A percentile compares a stretch with the other conserved stretches of the same genome.
These are phyloP conservation scores for Mucor sp. DNA, from an alignment of 371 early-diverging fungal species.

Conservation along the genomic window DNA sequence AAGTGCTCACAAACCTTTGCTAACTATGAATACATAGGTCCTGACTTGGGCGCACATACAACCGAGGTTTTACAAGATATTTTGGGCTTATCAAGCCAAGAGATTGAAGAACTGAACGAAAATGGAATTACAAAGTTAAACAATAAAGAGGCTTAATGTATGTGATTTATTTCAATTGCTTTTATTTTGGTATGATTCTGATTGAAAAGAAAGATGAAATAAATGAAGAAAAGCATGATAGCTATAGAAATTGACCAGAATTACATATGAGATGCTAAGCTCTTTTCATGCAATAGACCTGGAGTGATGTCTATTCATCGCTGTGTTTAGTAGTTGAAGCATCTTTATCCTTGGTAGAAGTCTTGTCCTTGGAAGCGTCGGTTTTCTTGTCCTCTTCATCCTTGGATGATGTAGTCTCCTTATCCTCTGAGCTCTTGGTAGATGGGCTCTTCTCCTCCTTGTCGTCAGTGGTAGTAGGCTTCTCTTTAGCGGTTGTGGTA, in stretches of 20 bases:
- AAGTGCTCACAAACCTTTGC: neutral
- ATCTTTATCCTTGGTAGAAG: neutral
- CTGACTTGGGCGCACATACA: conserved; percentile 56
- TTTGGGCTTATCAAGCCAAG: conserved; percentile 28
- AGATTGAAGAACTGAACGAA: conserved; percentile 29
- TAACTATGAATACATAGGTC: conserved; percentile 19
- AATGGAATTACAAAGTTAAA: conserved; percentile 24
- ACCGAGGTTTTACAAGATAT: conserved; percentile 36
- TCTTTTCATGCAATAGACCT: neutral
- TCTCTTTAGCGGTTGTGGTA: neutral
- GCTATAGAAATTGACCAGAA: neutral
- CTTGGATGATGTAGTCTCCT: neutral
- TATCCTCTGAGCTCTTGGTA: neutral
- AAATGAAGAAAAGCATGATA: neutral
- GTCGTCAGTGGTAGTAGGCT: neutral
- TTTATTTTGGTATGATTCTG: neutral
- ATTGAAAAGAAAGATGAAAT: neutral
- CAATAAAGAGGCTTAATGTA: neutral
- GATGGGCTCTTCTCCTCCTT: neutral
- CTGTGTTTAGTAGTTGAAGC: neutral
- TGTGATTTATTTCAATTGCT: neutral
- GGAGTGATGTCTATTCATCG: neutral
- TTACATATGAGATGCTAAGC: neutral
- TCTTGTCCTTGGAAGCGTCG: neutral
- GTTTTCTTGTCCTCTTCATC: neutral